Evolutionary conservation across 495 filamentous ascomycete species (phyloP), one percentile per base, ranked within the genome.

Genomic region (Daldinia decipiens): DNA sequence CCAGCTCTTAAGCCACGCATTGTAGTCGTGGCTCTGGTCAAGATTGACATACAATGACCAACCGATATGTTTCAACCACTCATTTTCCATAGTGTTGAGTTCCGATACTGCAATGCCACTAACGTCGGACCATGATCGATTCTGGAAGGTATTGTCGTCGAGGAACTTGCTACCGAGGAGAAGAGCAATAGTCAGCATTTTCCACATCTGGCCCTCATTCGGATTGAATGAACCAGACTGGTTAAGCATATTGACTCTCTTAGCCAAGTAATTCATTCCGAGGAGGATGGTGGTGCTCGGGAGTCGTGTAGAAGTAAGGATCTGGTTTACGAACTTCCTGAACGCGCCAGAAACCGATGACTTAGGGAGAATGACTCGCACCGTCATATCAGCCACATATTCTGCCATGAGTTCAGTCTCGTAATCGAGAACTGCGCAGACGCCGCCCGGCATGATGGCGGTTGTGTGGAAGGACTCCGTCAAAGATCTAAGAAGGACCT

Each of bases 101-200:
- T 98, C 95, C 26, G 84, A 70, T 24, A 99, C 94, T 21, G 90
- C 80, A 67, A 99, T 97, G 62, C 91, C 93, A 81, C 94, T 98
- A 26, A 99, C 95, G 76, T 99, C 96, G 4, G 96, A 91, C 95
- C 95, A 99, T 6, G 96, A 98, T 59, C 94, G 92, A 82, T 98
- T 99, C 84, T 98, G 94, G 80, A 98, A 99, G 15, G 95, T 99
- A 80, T 98, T 98, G 80, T 99, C 95, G 76, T 99, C 95, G 60
- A 98, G 80, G 75, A 99, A 99, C 81, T 99, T 99, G 84, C 94
- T 98, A 57, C 94, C 95, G 34, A 99, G 86, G 43, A 99, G 83
- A 34, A 99, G 85, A 15, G 91, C 85, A 59, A 94, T 91, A 13
- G 94, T 98, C 59, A 98, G 86, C 88, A 98, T 92, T 57, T 93